Base-by-base conservation (phyloP, 2,329 filamentous ascomycete genomes). In the Leptographium radiaticola region DNA sequence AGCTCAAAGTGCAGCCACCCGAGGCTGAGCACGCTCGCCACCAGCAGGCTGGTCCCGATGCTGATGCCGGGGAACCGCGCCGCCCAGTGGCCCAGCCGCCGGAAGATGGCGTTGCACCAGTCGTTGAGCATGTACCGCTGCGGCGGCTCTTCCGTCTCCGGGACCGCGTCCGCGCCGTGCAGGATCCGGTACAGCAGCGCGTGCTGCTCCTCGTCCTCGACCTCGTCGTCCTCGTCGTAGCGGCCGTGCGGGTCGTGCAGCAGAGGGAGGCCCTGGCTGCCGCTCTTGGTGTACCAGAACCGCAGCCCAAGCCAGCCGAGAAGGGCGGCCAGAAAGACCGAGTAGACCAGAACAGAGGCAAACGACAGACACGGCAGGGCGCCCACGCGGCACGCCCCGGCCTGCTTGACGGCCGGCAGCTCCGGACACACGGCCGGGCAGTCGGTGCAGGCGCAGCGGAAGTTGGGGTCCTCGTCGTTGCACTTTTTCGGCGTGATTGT, bases 351-450 rank as follows among this genome's bases (percentile, higher is more conserved):
- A 61, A 98, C 87, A 46, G 95, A 89, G 0, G 86, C 84, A 66
- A 98, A 97, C 0, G 91, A 96, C 42, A 98, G 73, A 63, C 94
- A 98, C 0, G 91, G 91, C n/a, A 98, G 71, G 8, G 83, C 69
- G 46, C 93, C 93, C 43, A 98, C 89, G 60, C 84, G 80, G 67
- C 93, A 98, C 31, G 83, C 77, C 52, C 83, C 76, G 2, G 75
- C 72, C 53, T 85, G 73, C 53, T 82, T 73, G n/a, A 97, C 79
- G 4, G 81, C 81, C 0, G 89, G 87, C 18, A 98, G 76, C 61
- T 83, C 80, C 0, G 90, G 87, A 63, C 93, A 98, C 2, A 93
- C 84, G 1, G 79, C 82, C 0, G 86, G 87, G 62, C 93, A 98
- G 66, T 98, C 93, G 42, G 97, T 83, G 62, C 93, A 98, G 51